A percentile compares a stretch with the other conserved stretches of the same genome.
Evolutionary conservation across 2,329 filamentous ascomycete genomes (phyloP).

Genomic region (Canariomyces notabilis): DNA sequence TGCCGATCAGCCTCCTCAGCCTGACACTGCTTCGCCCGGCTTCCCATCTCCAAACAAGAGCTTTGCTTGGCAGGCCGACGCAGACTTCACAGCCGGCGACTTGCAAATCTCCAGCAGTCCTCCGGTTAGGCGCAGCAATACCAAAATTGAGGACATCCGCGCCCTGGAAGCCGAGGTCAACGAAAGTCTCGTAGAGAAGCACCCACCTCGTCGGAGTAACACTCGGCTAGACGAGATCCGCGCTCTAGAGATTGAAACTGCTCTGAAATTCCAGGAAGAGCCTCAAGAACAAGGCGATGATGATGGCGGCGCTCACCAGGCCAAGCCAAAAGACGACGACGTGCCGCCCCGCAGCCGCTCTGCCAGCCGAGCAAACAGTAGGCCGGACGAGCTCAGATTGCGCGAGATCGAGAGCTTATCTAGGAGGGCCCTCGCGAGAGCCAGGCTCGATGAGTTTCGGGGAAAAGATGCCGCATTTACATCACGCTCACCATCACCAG

Average conservation of each 20-base stretch:
- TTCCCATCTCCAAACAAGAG: constrained; percentile 43
- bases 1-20: constrained; percentile 17
- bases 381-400: constrained; percentile 44
- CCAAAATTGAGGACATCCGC: constrained; percentile 33
- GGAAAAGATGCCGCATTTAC: constrained; percentile 42
- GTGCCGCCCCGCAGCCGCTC: constrained; percentile 8
- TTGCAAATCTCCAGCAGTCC: constrained; percentile 53
- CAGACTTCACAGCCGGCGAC: constrained; percentile 54
- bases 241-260: constrained; percentile 23
- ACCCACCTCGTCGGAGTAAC: constrained; percentile 30
- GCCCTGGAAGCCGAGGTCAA: constrained; percentile 32
- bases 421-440: constrained; percentile 43
- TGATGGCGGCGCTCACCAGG: constrained; percentile 15
- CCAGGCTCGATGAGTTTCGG: constrained; percentile 48
- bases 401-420: constrained; percentile 41
- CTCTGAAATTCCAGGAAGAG: constrained; percentile 20
- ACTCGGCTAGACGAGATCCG: constrained; percentile 42
- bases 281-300: constrained; percentile 12
- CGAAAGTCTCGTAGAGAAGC: constrained; percentile 11
- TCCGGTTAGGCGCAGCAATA: constrained; percentile 39
- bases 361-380: constrained; percentile 34
- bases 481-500: constrained; percentile 41
- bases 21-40: constrained; percentile 7
- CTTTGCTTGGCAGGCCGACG: constrained; percentile 52
- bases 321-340: constrained; percentile 14